Evolutionary conservation across 305 asterid genomes (phyloP), one percentile per base, ranked within the genome.

Genomic region (Fraxinus platypoda): DNA sequence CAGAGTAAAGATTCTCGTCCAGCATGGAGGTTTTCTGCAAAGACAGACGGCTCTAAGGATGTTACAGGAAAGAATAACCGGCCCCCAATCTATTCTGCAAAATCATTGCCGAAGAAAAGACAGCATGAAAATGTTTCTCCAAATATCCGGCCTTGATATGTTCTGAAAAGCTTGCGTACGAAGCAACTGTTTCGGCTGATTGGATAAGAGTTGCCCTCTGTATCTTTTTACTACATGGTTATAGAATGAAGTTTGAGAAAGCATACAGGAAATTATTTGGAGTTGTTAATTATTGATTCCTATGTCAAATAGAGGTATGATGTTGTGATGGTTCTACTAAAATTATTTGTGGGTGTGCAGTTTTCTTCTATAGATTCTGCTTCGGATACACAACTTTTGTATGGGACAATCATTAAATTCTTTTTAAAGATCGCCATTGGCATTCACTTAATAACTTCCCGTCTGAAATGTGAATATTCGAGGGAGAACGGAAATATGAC

Each of bases 51-150:
- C 75, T 71, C 83, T 52, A 90, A 85, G 84, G 88, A 82, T 74
- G 71, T 68, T 79, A 59, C 70, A 38, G 83, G 76, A 83, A 89
- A 83, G 83, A 83, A 79, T 57, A 79, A 49, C 77, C 81, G 25
- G 31, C 85, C 76, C 6, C 81, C 90, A 57, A 77, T 77, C 62
- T 62, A 74, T 76, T 84, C 87, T 30, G 79, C 82, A 23, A 91
- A 85, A 86, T 78, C 86, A 31, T 76, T 43, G 80, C 57, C 84
- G 0, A 87, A 26, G 83, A 89, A 79, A 74, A 86, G 57, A 21
- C 80, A n/a, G 84, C 82, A 19, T 33, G 95, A 93, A 86, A 93
- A 91, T 83, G 88, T 90, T 82, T 88, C 91, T 68, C 95, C 97
- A 76, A 92, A 93, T 86, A 85, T 93, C 80, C 90, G 80, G 86